A percentile compares a stretch with the other conserved stretches of the same genome.
phyloP scores from a whole-genome alignment of 352 stramenopile species.

The Globisporangium polare region DNA sequence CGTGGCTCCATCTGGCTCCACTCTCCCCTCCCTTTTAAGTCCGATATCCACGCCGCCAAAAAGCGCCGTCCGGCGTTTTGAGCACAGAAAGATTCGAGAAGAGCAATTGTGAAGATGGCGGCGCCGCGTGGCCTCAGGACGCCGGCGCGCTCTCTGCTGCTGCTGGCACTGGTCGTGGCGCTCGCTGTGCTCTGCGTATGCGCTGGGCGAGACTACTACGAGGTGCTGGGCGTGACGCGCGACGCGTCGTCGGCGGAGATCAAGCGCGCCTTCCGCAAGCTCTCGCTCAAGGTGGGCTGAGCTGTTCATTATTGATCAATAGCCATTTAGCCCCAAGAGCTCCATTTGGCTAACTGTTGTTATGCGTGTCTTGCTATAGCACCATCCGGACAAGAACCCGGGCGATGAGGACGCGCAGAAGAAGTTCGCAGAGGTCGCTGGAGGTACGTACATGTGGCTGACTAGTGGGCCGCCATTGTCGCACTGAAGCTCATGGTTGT shows the following conservation, averaged over 20 bases:
- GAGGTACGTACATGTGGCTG: slow-evolving; percentile 27
- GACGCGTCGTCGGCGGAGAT: slow-evolving; percentile 69
- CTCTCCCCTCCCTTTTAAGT: neutral
- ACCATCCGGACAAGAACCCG: slow-evolving; percentile 89
- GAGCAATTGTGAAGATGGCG: neutral
- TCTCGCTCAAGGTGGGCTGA: slow-evolving; percentile 75
- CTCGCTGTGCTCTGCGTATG: slow-evolving; percentile 19
- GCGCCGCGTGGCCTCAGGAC: slow-evolving; percentile 11
- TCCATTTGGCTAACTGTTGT: neutral
- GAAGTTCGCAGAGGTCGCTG: slow-evolving; percentile 87
- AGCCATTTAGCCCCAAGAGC: neutral
- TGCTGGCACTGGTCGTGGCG: slow-evolving; percentile 29
- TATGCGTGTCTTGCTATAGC: slow-evolving; percentile 36
- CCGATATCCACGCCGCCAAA: neutral
- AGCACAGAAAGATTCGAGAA: slow-evolving; percentile 12
- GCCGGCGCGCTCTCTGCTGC: slow-evolving; percentile 19
- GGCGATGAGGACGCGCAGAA: slow-evolving; percentile 76
- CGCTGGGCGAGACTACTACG: slow-evolving; percentile 64
- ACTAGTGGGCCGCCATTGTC: neutral
- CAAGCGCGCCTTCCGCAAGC: slow-evolving; percentile 84
- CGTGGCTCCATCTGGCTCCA: neutral
- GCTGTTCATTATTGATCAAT: neutral
- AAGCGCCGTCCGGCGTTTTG: neutral
- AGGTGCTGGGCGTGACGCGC: slow-evolving; percentile 57
- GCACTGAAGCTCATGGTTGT: slow-evolving; percentile 10